Percentiles rank a stretch among this genome's conserved stretches.
Evolutionary conservation across 129 eudicot genomes (phyloP).

Genomic region (Saussurea involucrata): DNA sequence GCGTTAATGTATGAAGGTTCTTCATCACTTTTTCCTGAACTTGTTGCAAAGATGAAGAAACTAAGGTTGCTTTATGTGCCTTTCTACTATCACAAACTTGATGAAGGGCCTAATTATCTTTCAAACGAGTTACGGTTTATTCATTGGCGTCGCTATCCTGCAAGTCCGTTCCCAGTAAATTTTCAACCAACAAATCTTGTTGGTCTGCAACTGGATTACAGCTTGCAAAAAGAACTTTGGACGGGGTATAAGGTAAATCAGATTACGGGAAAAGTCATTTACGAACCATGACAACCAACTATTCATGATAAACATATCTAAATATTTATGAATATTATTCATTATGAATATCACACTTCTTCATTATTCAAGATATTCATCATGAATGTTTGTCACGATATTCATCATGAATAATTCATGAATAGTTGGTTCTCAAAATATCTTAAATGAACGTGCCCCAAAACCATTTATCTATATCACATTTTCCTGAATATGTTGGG

Average conservation of each 20-base stretch:
- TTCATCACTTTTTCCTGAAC: neutral
- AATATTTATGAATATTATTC: no score
- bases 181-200: neutral
- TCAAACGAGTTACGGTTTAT: neutral
- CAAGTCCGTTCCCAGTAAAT: neutral
- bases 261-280: neutral
- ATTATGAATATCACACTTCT: neutral
- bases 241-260: neutral
- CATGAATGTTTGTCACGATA: neutral
- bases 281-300: neutral
- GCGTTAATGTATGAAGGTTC: neutral
- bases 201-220: neutral
- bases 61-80: conserved; percentile 1
- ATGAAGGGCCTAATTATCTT: neutral
- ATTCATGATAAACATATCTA: neutral
- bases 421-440: neutral
- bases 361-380: neutral
- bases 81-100: neutral
- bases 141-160: neutral
- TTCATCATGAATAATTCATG: neutral
- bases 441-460: neutral
- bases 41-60: neutral
- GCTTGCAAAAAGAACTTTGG: conserved; percentile 7
- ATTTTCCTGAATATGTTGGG: neutral
- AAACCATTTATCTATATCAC: neutral